phyloP scores from a whole-genome alignment of 768 basidiomycete species.

The Lactarius sp. region DNA sequence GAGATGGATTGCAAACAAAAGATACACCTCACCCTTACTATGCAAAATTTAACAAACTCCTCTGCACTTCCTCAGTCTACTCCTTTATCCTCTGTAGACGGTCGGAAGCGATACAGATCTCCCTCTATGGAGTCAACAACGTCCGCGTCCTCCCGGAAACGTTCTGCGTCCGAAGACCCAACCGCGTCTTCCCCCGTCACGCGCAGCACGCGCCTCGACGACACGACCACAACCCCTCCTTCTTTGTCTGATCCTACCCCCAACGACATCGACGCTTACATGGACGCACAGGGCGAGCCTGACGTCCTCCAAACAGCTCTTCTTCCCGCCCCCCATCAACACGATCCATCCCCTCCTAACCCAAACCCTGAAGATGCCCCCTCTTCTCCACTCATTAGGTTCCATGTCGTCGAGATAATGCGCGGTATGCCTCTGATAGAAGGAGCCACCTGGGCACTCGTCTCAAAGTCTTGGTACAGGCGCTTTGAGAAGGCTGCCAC shows the following conservation, averaged over 20 bases:
- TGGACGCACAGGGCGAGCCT: constrained; percentile 34
- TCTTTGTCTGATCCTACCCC: constrained; percentile 29
- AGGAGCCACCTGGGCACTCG: constrained; percentile 76
- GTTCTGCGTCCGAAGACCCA: constrained; percentile 67
- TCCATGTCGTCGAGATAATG: constrained; percentile 45
- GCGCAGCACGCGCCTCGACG: constrained; percentile 33
- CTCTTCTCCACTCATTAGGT: constrained; percentile 37
- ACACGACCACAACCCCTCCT: constrained; percentile 11
- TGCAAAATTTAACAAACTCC: constrained; percentile 11
- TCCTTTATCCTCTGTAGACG: constrained; percentile 10
- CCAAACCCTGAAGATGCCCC: constrained; percentile 11
- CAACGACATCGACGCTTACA: constrained; percentile 55
- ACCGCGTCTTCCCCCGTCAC: constrained; percentile 39
- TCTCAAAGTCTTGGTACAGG: constrained; percentile 66
- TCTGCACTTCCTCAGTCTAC: constrained; percentile 3
- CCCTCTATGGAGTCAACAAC: constrained; percentile 69
- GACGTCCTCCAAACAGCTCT: constrained; percentile 15
- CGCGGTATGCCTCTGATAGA: constrained; percentile 47
- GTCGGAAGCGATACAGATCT: constrained; percentile 48
- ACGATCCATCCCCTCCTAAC: background rate
- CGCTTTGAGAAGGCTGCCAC: constrained; percentile 71
- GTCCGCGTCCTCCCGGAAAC: constrained; percentile 72
- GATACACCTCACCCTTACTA: background rate
- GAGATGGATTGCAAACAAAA: too few species aligned
- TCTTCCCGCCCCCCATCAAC: constrained; percentile 8